Conservation (phyloP, 2,329 filamentous ascomycete genomes). For the Metarhizium anisopliae region DNA sequence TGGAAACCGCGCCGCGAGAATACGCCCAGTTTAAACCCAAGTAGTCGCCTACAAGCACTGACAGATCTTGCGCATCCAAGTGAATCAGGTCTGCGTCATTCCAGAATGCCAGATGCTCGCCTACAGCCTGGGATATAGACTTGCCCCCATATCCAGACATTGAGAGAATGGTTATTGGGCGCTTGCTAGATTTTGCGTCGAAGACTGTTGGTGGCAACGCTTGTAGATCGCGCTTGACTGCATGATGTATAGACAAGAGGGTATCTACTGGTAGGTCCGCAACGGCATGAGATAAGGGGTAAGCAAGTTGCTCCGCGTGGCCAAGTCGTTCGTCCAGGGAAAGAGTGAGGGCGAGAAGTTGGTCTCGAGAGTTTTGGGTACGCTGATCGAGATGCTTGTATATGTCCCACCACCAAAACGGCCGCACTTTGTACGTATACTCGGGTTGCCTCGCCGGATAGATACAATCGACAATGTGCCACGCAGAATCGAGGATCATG, state of each 20-base stretch:
- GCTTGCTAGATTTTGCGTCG: slow-evolving; percentile 23
- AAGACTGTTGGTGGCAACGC: slow-evolving; percentile 18
- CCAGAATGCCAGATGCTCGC: slow-evolving; percentile 52
- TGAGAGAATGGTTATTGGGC: slow-evolving; percentile 29
- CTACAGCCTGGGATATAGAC: slow-evolving; percentile 35
- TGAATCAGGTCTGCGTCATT: slow-evolving; percentile 58
- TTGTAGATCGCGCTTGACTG: slow-evolving; percentile 20
- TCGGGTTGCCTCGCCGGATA: slow-evolving; percentile 24
- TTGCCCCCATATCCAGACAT: slow-evolving; percentile 30
- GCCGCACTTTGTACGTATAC: slow-evolving; percentile 24
- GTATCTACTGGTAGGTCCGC: slow-evolving; percentile 24
- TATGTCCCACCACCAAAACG: slow-evolving; percentile 32
- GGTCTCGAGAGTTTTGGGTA: slow-evolving; percentile 19
- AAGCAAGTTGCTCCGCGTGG: slow-evolving; percentile 21
- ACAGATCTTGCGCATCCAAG: slow-evolving; percentile 61
- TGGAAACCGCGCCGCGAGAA: slow-evolving; percentile 38
- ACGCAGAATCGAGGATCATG: slow-evolving; percentile 28
- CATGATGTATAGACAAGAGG: slow-evolving; percentile 20
- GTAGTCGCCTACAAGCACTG: slow-evolving; percentile 60
- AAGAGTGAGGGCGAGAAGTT: slow-evolving; percentile 16
- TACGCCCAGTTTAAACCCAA: slow-evolving; percentile 52
- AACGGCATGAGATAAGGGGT: slow-evolving; percentile 25
- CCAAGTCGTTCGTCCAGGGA: slow-evolving; percentile 19
- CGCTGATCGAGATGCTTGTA: slow-evolving; percentile 24
- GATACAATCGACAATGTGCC: slow-evolving; percentile 24